A percentile compares a stretch with the other conserved stretches of the same genome.
These are phyloP conservation scores for Phytophthora tentaculata DNA, from an alignment of 352 stramenopile species.

Conservation along the genomic window DNA sequence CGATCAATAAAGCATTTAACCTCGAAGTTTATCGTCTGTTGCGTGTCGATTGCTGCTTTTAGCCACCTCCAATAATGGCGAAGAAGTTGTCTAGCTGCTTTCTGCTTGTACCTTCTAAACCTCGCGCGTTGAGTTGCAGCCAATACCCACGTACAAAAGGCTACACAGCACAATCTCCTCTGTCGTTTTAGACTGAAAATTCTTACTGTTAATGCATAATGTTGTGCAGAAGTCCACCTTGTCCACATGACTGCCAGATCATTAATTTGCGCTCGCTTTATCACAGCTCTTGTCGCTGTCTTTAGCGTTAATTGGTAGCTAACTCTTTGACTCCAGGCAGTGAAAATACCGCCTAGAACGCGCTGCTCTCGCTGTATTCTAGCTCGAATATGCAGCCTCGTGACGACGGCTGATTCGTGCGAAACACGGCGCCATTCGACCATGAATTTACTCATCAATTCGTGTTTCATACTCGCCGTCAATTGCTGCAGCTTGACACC, in stretches of 20 bases:
- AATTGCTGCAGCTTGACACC: not conserved
- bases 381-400: slow-evolving; percentile 17
- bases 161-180: slow-evolving; percentile 10
- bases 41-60: slow-evolving; percentile 12
- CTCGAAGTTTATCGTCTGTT: slow-evolving; percentile 8
- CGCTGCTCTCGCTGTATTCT: slow-evolving; percentile 14
- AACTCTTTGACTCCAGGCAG: slow-evolving; percentile 12
- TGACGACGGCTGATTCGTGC: slow-evolving; percentile 6
- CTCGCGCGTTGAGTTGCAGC: not conserved
- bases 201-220: not conserved
- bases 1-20: slow-evolving; percentile 11
- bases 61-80: slow-evolving; percentile 28
- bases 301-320: not conserved
- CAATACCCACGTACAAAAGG: slow-evolving; percentile 24
- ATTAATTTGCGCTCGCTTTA: not conserved
- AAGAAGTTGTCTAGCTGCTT: slow-evolving; percentile 18
- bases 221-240: slow-evolving; percentile 20
- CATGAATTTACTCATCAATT: slow-evolving; percentile 9
- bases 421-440: slow-evolving; percentile 17
- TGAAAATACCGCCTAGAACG: slow-evolving; percentile 14
- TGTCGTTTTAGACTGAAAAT: slow-evolving; percentile 8
- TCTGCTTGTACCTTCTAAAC: slow-evolving; percentile 18
- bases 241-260: slow-evolving; percentile 3
- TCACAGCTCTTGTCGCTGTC: slow-evolving; percentile 5
- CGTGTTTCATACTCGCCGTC: slow-evolving; percentile 11